These are phyloP conservation scores for sunflower (Helianthus annuus) DNA, from an alignment of 129 eudicot species.

Conservation along the genomic window HanXRQr2.0-SUNRISE NC_035440.2:14956027-14956526, in stretches of 20 bases:
- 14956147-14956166: slow-evolving; percentile 23
- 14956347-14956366: slow-evolving; percentile 60
- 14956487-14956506: slow-evolving; percentile 22
- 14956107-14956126: slow-evolving; percentile 1
- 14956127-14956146: neutral
- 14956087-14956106: neutral
- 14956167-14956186: slow-evolving; percentile 18
- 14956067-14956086: slow-evolving; percentile 20
- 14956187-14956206: slow-evolving; percentile 19
- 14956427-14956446: slow-evolving; percentile 55
- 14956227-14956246: slow-evolving; percentile 25
- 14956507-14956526: slow-evolving; percentile 34
- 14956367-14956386: slow-evolving; percentile 81
- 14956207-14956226: slow-evolving; percentile 12
- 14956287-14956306: slow-evolving; percentile 33
- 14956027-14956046: slow-evolving; percentile 33
- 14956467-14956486: slow-evolving; percentile 37
- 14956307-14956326: slow-evolving; percentile 18
- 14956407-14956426: slow-evolving; percentile 69
- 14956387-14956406: slow-evolving; percentile 52
- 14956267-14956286: slow-evolving; percentile 30
- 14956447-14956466: slow-evolving; percentile 58
- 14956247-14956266: slow-evolving; percentile 23
- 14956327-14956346: slow-evolving; percentile 46
- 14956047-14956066: neutral